phyloP scores from a whole-genome alignment of 805 yeast species.

The Hanseniaspora singularis region DNA sequence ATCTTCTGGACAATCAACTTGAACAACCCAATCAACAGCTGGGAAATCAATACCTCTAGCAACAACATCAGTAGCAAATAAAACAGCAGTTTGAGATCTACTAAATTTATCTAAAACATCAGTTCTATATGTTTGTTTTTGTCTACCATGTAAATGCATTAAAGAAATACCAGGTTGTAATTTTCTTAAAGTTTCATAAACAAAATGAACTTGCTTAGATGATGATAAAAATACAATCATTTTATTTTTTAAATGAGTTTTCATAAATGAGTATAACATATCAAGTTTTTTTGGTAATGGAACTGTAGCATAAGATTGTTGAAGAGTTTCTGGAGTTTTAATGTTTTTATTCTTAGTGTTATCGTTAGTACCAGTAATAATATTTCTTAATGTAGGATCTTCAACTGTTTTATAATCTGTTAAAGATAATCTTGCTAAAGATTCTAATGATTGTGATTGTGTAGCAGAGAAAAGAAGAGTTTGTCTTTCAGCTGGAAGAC shows the following conservation, averaged over 20 bases:
- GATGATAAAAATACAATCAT: slow-evolving; percentile 76
- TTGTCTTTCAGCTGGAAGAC: slow-evolving; percentile 70
- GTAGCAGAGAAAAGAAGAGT: slow-evolving; percentile 82
- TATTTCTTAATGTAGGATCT: slow-evolving; percentile 39
- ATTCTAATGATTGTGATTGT: slow-evolving; percentile 69
- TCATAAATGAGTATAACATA: slow-evolving; percentile 72
- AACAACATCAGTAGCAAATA: slow-evolving; percentile 82
- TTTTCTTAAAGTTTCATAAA: slow-evolving; percentile 74
- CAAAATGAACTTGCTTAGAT: slow-evolving; percentile 81
- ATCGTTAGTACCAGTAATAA: slow-evolving; percentile 39
- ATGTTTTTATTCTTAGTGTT: slow-evolving; percentile 17
- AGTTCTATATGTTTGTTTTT: slow-evolving; percentile 76
- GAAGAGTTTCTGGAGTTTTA: slow-evolving; percentile 69
- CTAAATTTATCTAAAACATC: slow-evolving; percentile 73
- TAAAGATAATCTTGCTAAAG: slow-evolving; percentile 59
- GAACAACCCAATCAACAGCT: slow-evolving; percentile 89
- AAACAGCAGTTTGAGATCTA: slow-evolving; percentile 64
- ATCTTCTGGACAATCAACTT: slow-evolving; percentile 85
- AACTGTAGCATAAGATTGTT: slow-evolving; percentile 67
- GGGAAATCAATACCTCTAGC: slow-evolving; percentile 91
- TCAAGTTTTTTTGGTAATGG: slow-evolving; percentile 74
- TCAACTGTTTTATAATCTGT: slow-evolving; percentile 38
- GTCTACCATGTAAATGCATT: slow-evolving; percentile 77
- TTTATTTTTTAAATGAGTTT: slow-evolving; percentile 68
- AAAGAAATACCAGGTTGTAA: slow-evolving; percentile 86